A percentile compares a stretch with the other conserved stretches of the same genome.
These are phyloP conservation scores for Thoreauomyces humboldtii DNA, from an alignment of 192 early-diverging fungal species.

Conservation along the genomic window DNA sequence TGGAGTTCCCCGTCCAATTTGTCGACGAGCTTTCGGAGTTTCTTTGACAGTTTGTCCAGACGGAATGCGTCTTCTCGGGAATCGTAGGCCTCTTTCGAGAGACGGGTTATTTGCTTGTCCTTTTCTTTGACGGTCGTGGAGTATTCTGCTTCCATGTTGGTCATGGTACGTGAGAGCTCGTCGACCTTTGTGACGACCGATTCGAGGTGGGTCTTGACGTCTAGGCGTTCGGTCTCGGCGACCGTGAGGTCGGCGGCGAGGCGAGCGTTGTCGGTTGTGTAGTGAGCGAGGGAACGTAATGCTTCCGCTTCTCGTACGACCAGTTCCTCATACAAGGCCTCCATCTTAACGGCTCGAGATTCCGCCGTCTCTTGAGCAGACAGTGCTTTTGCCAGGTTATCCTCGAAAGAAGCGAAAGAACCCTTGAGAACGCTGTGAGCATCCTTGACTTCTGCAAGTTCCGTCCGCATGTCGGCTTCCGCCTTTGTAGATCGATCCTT, in stretches of 20 bases:
- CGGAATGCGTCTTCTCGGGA: conserved; percentile 30
- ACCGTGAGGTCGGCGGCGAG: conserved; percentile 17
- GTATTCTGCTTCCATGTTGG: conserved; percentile 33
- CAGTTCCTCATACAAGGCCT: conserved; percentile 21
- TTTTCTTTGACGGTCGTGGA: conserved; percentile 35
- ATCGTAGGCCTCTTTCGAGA: conserved; percentile 33
- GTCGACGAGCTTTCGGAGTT: conserved; percentile 34
- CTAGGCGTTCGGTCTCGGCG: conserved; percentile 15
- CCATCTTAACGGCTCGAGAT: conserved; percentile 13
- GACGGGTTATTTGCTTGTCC: conserved; percentile 32
- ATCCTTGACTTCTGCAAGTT: conserved; percentile 21
- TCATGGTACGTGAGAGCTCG: conserved; percentile 39
- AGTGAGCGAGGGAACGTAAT: not conserved
- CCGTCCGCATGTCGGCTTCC: conserved; percentile 20
- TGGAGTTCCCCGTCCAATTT: conserved; percentile 32
- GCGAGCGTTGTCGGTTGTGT: conserved; percentile 16
- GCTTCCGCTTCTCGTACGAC: conserved; percentile 15
- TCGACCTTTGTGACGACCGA: conserved; percentile 38
- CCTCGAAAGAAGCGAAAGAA: conserved; percentile 2
- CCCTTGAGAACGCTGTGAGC: conserved; percentile 28
- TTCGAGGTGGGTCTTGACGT: conserved; percentile 43
- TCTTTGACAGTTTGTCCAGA: conserved; percentile 27
- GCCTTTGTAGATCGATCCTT: conserved; percentile 23
- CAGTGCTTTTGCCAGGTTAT: not conserved
- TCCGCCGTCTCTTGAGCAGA: not conserved